Evolutionary conservation across 2,329 filamentous ascomycete genomes (phyloP).

Genomic region (Verticillium dahliae): DNA sequence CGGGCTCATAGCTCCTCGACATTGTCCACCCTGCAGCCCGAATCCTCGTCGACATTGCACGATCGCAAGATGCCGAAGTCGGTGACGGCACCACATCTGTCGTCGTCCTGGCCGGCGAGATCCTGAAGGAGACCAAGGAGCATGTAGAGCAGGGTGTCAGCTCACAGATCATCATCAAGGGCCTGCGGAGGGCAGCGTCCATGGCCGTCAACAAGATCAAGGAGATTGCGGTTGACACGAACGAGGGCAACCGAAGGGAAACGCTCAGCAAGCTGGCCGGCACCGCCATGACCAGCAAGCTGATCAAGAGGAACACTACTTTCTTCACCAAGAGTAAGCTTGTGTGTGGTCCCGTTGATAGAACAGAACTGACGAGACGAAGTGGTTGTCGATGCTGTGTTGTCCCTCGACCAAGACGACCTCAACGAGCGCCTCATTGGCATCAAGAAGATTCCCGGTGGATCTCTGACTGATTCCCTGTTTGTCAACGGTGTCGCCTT

Average conservation of each 20-base stretch:
- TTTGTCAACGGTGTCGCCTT: conserved; percentile 98
- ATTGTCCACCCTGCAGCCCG: conserved; percentile 96
- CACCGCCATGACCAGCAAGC: conserved; percentile 98
- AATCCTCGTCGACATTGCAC: conserved; percentile 95
- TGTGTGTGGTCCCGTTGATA: background rate
- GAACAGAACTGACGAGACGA: conserved; percentile 11
- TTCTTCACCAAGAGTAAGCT: conserved; percentile 94
- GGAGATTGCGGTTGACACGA: conserved; percentile 86
- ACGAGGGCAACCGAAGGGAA: conserved; percentile 76
- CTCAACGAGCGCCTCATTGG: conserved; percentile 97
- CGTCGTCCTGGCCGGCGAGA: conserved; percentile 94
- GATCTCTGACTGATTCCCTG: conserved; percentile 89
- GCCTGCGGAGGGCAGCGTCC: conserved; percentile 74
- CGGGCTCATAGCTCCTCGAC: conserved; percentile 68
- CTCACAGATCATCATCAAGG: conserved; percentile 97
- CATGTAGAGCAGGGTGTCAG: conserved; percentile 95
- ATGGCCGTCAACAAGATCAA: conserved; percentile 99
- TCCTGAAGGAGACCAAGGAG: conserved; percentile 93
- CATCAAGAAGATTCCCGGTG: conserved; percentile 96
- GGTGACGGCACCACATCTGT: conserved; percentile 97
- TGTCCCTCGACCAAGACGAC: conserved; percentile 92
- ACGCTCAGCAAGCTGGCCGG: conserved; percentile 84
- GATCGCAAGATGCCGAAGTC: conserved; percentile 98
- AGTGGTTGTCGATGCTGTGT: conserved; percentile 97
- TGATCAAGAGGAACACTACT: conserved; percentile 92